A percentile compares a stretch with the other conserved stretches of the same genome.
These are phyloP conservation scores for Colletotrichum orbiculare DNA, from an alignment of 2,329 filamentous ascomycete genomes.

Conservation along the genomic window DNA sequence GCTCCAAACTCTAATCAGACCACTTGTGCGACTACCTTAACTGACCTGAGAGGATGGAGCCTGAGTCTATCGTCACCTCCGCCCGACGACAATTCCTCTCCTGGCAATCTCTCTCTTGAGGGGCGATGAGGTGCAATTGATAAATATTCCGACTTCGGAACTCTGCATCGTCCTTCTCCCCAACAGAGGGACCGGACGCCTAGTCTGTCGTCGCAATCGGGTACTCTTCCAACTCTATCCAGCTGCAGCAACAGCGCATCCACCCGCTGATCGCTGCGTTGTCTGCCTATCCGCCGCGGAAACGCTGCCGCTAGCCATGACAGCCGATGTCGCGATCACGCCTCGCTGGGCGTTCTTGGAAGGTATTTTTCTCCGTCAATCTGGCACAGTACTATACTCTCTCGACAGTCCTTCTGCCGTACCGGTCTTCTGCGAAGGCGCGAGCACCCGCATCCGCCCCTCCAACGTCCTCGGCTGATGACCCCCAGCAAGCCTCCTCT, in stretches of 20 bases:
- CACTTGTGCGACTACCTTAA: constrained; percentile 4
- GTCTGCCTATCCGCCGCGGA: constrained; percentile 13
- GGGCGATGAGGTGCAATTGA: no score
- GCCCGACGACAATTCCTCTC: not conserved
- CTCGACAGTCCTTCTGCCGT: not conserved
- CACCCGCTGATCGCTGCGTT: constrained; percentile 11
- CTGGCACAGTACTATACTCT: constrained; percentile 7
- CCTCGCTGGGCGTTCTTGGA: no score
- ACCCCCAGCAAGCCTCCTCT: not conserved
- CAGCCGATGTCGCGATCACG: constrained; percentile 19
- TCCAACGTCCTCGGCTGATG: constrained; percentile 1
- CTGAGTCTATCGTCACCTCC: not conserved
- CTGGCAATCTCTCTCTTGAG: no score
- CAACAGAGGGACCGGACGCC: not conserved
- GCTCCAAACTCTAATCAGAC: constrained; percentile 33
- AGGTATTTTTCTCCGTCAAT: constrained; percentile 9
- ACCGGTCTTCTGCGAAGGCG: constrained; percentile 14
- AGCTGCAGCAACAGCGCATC: constrained; percentile 24
- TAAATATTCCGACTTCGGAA: not conserved
- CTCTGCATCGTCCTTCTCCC: not conserved
- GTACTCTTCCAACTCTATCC: constrained; percentile 21
- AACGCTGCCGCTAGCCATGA: constrained; percentile 10
- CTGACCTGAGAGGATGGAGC: no score
- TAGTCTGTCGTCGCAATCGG: not conserved
- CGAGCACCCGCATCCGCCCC: constrained; percentile 22